Base-by-base conservation (phyloP, 2,329 filamentous ascomycete species). In the Xylaria arbuscula region DNA sequence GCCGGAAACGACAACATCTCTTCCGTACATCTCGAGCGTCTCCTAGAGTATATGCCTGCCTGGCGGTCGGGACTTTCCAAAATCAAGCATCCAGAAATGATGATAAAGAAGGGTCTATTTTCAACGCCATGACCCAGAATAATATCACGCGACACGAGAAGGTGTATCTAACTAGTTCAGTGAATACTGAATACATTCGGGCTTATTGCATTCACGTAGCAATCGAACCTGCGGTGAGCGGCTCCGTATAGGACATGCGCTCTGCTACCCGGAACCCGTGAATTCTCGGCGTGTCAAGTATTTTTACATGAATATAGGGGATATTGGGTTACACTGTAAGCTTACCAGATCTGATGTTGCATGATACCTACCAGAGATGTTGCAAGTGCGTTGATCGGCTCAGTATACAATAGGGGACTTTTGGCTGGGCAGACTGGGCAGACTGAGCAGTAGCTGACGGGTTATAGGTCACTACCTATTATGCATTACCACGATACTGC, bases 251-350 rank as follows among this genome's bases (percentile, higher is more conserved):
- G 6, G 38, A n/a, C 55, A 45, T 57, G 22, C 22, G 13, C 38
- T 28, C 22, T 45, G 55, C 38, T 57, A 45, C 38, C 22, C 55
- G 55, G 55, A 57, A 57, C n/a, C 55, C 55, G 55, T 32, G 15
- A n/a, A 42, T n/a, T 32, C 55, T 57, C 22, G 55, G 38, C 55
- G 15, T 11, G 22, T 42, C 32, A 45, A 15, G 38, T 32, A 32
- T 2, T 24, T 22, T 57, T 22, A 17, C 22, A 57, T 32, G 19
- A 28, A n/a, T 45, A 28, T 45, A 36, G 15, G 6, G 22, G 8
- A 11, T 2, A 28, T 6, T 17, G 36, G 54, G 24, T 11, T 40
- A n/a, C 9, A 45, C 22, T 57, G 10, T 32, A 24, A 42, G 34
- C n/a, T 38, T n/a, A 7, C n/a, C 34, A 56, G 36, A 24, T 57